phyloP scores from a whole-genome alignment of 495 filamentous ascomycete species.

The Usnea hakonensis region DNA sequence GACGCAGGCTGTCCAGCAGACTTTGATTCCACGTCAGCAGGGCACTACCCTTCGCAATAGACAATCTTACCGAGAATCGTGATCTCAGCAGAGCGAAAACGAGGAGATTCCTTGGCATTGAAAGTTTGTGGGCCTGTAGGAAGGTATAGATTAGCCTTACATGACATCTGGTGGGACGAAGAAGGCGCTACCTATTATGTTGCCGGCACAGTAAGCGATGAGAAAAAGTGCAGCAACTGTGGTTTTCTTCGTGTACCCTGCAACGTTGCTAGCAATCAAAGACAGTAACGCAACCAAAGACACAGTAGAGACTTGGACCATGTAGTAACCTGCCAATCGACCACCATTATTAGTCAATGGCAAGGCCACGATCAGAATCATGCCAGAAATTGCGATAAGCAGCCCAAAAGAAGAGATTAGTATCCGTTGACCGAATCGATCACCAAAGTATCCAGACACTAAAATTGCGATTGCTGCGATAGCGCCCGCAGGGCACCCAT shows the following conservation, averaged over 20 bases:
- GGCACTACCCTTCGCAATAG: too few relatives aligned
- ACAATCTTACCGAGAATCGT: conserved; percentile 45
- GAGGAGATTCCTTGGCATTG: conserved; percentile 47
- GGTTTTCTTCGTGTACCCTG: conserved; percentile 72
- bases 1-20: conserved; percentile 49
- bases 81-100: conserved; percentile 63
- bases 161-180: too few relatives aligned
- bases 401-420: conserved; percentile 37
- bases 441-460: conserved; percentile 51
- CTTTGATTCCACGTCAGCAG: too few relatives aligned
- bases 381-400: conserved; percentile 39
- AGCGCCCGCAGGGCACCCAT: conserved; percentile 58
- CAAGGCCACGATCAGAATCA: conserved; percentile 58
- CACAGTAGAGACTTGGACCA: conserved; percentile 51
- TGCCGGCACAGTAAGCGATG: conserved; percentile 57
- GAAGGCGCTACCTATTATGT: conserved; percentile 34
- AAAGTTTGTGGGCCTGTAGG: conserved; percentile 46
- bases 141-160: too few relatives aligned
- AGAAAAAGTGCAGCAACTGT: conserved; percentile 62
- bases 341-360: conserved; percentile 51
- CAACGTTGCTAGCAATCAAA: conserved; percentile 57
- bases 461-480: conserved; percentile 58
- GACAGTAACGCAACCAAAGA: conserved; percentile 47
- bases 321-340: conserved; percentile 55
- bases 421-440: conserved; percentile 41